phyloP scores from a whole-genome alignment of 345 rosid genomes.

The Euphorbia peplus region DNA sequence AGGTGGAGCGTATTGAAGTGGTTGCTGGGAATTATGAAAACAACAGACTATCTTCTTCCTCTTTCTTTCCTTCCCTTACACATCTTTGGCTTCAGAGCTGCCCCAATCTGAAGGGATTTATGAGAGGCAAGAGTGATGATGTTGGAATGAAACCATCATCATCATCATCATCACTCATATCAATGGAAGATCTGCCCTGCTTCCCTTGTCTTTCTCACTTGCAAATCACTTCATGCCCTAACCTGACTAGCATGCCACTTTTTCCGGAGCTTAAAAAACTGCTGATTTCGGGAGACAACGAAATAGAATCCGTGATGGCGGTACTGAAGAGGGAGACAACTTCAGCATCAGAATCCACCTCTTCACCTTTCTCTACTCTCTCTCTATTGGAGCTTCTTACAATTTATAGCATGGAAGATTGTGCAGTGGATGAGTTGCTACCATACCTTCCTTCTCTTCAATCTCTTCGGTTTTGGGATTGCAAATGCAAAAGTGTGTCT shows the following conservation, averaged over 20 bases:
- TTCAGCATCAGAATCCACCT: neutral
- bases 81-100: rapidly evolving
- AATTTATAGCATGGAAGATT: neutral
- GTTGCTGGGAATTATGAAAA: no score
- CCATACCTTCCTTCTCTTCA: slow-evolving; percentile 2
- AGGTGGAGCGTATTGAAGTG: slow-evolving; percentile 1
- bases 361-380: neutral
- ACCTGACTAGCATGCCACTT: slow-evolving; percentile 6
- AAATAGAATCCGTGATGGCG: neutral
- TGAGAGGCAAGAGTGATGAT: neutral
- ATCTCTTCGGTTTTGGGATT: no score
- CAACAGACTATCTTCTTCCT: neutral
- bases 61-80: slow-evolving; percentile 14
- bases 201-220: neutral
- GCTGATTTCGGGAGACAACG: rapidly evolving
- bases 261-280: slow-evolving; percentile 12
- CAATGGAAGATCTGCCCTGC: neutral
- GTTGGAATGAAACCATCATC: no score
- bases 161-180: no score
- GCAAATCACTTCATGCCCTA: neutral
- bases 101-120: slow-evolving; percentile 10
- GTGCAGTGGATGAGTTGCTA: slow-evolving; percentile 1
- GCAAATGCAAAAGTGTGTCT: no score
- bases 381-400: neutral
- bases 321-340: neutral